These are phyloP conservation scores for Protomyces gravidus DNA, from an alignment of 1,139 yeast genomes.

Conservation along the genomic window DNA sequence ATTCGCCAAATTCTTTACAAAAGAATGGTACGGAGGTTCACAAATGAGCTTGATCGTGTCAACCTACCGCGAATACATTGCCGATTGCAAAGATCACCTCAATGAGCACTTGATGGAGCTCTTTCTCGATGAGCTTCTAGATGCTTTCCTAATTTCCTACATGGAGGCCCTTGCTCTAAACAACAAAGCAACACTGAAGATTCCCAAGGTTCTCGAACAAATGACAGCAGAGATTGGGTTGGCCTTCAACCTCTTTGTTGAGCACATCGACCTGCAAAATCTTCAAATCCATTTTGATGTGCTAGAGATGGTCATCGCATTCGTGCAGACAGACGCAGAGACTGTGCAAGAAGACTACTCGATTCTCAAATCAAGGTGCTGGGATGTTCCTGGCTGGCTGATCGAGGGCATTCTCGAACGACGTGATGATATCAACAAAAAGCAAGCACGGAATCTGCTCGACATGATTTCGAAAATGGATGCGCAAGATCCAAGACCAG, in stretches of 20 bases:
- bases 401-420: slow-evolving; percentile 27
- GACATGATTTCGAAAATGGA: slow-evolving; percentile 5
- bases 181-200: slow-evolving; percentile 32
- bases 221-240: slow-evolving; percentile 30
- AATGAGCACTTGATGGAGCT: slow-evolving; percentile 51
- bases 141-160: slow-evolving; percentile 49
- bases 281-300: slow-evolving; percentile 28
- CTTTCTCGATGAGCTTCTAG: slow-evolving; percentile 52
- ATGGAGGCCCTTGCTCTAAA: slow-evolving; percentile 46
- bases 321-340: slow-evolving; percentile 17
- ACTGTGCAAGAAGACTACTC: slow-evolving; percentile 25
- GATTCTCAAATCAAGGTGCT: slow-evolving; percentile 22
- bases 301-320: slow-evolving; percentile 29
- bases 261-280: slow-evolving; percentile 24
- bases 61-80: slow-evolving; percentile 39
- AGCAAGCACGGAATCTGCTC: slow-evolving; percentile 12
- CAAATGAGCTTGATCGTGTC: slow-evolving; percentile 41
- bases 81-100: slow-evolving; percentile 49
- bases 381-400: slow-evolving; percentile 29
- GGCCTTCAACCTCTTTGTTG: slow-evolving; percentile 29
- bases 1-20: slow-evolving; percentile 49
- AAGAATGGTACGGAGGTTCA: slow-evolving; percentile 44
- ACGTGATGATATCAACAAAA: slow-evolving; percentile 29
- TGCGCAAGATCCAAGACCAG: background rate
- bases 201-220: slow-evolving; percentile 29